Evolutionary conservation across 768 basidiomycete species (phyloP).

Genomic region (Calocera cornea): DNA sequence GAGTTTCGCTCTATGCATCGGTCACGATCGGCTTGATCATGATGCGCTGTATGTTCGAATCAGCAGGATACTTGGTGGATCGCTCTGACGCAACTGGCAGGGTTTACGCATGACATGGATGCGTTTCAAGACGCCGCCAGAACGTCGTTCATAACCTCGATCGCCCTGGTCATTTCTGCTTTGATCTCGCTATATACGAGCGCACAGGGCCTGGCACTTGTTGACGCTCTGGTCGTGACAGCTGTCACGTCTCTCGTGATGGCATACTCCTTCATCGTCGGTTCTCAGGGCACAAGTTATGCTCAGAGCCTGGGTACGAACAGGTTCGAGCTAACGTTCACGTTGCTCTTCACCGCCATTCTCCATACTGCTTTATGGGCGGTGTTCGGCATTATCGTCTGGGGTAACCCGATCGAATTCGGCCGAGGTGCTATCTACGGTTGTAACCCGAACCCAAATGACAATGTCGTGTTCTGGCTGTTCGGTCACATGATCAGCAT

Average conservation of each 20-base stretch:
- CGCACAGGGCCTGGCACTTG: background rate
- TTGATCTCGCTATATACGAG: background rate
- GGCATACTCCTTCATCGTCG: slow-evolving; percentile 1
- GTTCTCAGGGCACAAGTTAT: background rate
- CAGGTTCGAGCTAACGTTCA: background rate
- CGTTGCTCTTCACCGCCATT: background rate
- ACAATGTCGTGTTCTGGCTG: background rate
- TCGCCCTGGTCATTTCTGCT: background rate
- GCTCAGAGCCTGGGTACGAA: background rate
- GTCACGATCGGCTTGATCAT: background rate
- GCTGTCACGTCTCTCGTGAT: background rate
- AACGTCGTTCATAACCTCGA: background rate
- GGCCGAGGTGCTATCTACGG: background rate
- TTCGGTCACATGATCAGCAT: background rate
- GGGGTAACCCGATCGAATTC: background rate
- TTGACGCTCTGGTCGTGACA: background rate
- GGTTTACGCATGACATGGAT: background rate
- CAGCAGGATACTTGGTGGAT: background rate
- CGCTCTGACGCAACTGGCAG: background rate
- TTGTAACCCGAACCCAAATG: background rate
- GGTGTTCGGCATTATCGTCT: background rate
- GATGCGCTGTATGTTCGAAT: background rate
- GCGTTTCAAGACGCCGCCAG: background rate
- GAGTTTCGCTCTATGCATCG: background rate
- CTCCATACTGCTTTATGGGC: background rate